These are phyloP conservation scores for Stromatinia cepivora DNA, from an alignment of 2,329 filamentous ascomycete genomes.

Conservation along the genomic window DNA sequence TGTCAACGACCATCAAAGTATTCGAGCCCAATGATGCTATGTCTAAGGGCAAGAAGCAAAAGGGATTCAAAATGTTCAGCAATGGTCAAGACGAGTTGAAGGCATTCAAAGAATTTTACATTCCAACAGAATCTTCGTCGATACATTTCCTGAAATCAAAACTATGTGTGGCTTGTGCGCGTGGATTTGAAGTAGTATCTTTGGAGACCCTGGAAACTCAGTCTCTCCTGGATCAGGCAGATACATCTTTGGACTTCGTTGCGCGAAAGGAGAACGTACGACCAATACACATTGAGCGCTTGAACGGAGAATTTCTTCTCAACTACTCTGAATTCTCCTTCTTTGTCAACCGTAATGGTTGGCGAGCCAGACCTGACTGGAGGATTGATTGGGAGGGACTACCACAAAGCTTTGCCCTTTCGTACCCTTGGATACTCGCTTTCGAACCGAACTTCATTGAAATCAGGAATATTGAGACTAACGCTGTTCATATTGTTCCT, in stretches of 20 bases:
- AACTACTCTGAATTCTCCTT: conserved; percentile 99
- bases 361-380: conserved; percentile 95
- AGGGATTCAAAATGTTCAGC: conserved; percentile 95
- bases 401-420: conserved; percentile 88
- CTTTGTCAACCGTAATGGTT: conserved; percentile 98
- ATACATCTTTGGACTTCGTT: conserved; percentile 97
- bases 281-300: conserved; percentile 94
- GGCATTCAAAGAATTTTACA: conserved; percentile 98
- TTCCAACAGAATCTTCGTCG: conserved; percentile 95
- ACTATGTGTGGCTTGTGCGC: conserved; percentile 90
- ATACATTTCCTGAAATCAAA: conserved; percentile 98
- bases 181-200: conserved; percentile 95
- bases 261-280: conserved; percentile 89
- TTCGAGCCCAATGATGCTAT: conserved; percentile 96
- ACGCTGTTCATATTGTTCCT: conserved; percentile 92
- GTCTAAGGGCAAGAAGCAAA: conserved; percentile 92
- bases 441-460: conserved; percentile 99
- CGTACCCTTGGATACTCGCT: conserved; percentile 93
- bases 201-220: conserved; percentile 98
- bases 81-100: conserved; percentile 91
- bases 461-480: conserved; percentile 90
- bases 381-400: conserved; percentile 96
- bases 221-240: conserved; percentile 92
- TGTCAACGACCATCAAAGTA: conserved; percentile 98
- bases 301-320: conserved; percentile 94